Conservation (phyloP, 352 stramenopile genomes). For the Peronospora belbahrii region DNA sequence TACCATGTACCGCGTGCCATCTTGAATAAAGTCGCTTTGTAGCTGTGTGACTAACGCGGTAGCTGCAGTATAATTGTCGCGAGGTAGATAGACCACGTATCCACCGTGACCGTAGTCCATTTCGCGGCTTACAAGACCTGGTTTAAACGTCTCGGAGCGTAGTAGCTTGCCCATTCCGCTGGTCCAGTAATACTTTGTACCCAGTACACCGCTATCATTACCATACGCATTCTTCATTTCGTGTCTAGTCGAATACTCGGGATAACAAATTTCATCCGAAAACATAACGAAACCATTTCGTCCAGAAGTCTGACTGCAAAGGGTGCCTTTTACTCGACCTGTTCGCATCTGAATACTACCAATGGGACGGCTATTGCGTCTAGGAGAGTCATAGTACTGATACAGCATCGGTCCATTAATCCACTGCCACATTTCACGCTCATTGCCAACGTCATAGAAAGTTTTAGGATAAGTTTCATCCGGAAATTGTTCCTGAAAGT, state of each 20-base stretch:
- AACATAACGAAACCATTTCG: conserved; percentile 65
- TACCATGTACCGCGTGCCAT: conserved; percentile 54
- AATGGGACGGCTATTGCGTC: conserved; percentile 56
- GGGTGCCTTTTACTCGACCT: conserved; percentile 41
- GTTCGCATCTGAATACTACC: conserved; percentile 59
- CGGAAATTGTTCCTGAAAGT: conserved; percentile 65
- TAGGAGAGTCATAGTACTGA: conserved; percentile 57
- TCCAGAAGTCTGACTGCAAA: conserved; percentile 39
- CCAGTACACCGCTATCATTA: conserved; percentile 24
- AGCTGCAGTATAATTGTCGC: conserved; percentile 56
- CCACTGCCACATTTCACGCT: conserved; percentile 75
- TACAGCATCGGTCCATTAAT: conserved; percentile 49
- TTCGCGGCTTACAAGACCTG: conserved; percentile 50
- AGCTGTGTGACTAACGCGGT: conserved; percentile 37
- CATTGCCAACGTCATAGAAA: conserved; percentile 53
- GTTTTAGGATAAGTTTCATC: conserved; percentile 51
- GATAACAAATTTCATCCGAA: conserved; percentile 59
- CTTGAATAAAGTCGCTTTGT: conserved; percentile 51
- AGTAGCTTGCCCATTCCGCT: conserved; percentile 32
- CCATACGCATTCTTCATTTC: conserved; percentile 51
- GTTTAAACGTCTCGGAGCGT: conserved; percentile 65
- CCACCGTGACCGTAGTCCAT: conserved; percentile 73
- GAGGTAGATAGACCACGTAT: conserved; percentile 60
- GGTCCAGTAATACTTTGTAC: conserved; percentile 40
- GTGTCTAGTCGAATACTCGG: conserved; percentile 35